Evolutionary conservation across 768 basidiomycete species (phyloP).

Genomic region (Hericium alpestre): DNA sequence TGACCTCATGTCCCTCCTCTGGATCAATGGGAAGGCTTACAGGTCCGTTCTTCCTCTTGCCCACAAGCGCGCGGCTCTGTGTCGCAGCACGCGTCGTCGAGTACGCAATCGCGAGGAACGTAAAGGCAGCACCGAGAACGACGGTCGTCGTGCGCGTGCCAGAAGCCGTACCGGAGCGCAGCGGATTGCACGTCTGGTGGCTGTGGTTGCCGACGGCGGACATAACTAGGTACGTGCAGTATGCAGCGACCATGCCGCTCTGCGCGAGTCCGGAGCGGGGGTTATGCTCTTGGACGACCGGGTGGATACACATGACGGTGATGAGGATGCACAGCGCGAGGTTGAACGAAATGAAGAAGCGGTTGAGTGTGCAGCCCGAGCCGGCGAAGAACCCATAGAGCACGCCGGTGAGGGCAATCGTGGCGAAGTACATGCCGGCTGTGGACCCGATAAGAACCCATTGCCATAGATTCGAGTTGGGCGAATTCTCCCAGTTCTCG

Average conservation of each 20-base stretch:
- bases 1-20: conserved; percentile 53
- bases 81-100: conserved; percentile 95
- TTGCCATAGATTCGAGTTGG: conserved; percentile 85
- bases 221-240: conserved; percentile 91
- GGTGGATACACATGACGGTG: conserved; percentile 76
- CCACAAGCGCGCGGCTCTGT: conserved; percentile 82
- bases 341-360: conserved; percentile 96
- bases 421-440: conserved; percentile 73
- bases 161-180: conserved; percentile 40
- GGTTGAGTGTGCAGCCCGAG: conserved; percentile 81
- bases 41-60: conserved; percentile 53
- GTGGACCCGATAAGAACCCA: conserved; percentile 93
- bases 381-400: conserved; percentile 89
- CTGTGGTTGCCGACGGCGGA: conserved; percentile 91
- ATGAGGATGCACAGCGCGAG: conserved; percentile 69
- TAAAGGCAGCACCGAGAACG: conserved; percentile 86
- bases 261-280: conserved; percentile 93
- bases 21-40: conserved; percentile 50
- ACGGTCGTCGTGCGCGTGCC: conserved; percentile 79
- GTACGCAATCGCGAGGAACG: conserved; percentile 96
- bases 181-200: conserved; percentile 81
- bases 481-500: conserved; percentile 81
- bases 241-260: conserved; percentile 92
- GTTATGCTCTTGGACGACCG: conserved; percentile 82
- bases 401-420: conserved; percentile 77